Evolutionary conservation across 2,329 filamentous ascomycete genomes (phyloP).

Genomic region (Pseudovirgaria hyperparasitica): DNA sequence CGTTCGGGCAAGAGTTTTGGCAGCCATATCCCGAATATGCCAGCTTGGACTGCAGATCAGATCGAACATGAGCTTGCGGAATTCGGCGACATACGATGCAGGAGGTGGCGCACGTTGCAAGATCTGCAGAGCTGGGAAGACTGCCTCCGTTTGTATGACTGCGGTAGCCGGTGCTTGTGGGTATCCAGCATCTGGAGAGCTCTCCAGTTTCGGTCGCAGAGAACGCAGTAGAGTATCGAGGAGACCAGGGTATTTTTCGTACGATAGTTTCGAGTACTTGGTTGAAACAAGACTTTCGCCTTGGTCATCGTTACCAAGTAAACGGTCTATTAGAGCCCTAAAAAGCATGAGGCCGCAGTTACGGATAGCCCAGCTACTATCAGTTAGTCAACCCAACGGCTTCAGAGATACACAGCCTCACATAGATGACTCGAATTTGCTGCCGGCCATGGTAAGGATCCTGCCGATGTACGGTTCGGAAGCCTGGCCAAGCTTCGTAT

Average conservation of each 20-base stretch:
- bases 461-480: slow-evolving; percentile 63
- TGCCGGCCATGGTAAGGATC: slow-evolving; percentile 67
- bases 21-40: slow-evolving; percentile 73
- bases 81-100: slow-evolving; percentile 37
- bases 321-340: slow-evolving; percentile 66
- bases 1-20: slow-evolving; percentile 46
- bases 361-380: slow-evolving; percentile 69
- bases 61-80: slow-evolving; percentile 45
- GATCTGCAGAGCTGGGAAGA: slow-evolving; percentile 75
- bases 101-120: slow-evolving; percentile 60
- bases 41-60: slow-evolving; percentile 60
- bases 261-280: slow-evolving; percentile 47
- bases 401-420: slow-evolving; percentile 27
- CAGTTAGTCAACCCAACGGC: slow-evolving; percentile 1
- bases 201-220: slow-evolving; percentile 28
- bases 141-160: slow-evolving; percentile 57
- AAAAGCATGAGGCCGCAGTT: slow-evolving; percentile 89
- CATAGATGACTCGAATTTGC: slow-evolving; percentile 66
- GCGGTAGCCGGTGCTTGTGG: no score
- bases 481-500: slow-evolving; percentile 57
- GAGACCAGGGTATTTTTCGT: slow-evolving; percentile 54
- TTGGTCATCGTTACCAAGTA: slow-evolving; percentile 61
- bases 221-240: slow-evolving; percentile 51
- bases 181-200: slow-evolving; percentile 13
- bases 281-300: slow-evolving; percentile 27